phyloP scores from a whole-genome alignment of 192 early-diverging fungal species.

The Coemansia sp. region DNA sequence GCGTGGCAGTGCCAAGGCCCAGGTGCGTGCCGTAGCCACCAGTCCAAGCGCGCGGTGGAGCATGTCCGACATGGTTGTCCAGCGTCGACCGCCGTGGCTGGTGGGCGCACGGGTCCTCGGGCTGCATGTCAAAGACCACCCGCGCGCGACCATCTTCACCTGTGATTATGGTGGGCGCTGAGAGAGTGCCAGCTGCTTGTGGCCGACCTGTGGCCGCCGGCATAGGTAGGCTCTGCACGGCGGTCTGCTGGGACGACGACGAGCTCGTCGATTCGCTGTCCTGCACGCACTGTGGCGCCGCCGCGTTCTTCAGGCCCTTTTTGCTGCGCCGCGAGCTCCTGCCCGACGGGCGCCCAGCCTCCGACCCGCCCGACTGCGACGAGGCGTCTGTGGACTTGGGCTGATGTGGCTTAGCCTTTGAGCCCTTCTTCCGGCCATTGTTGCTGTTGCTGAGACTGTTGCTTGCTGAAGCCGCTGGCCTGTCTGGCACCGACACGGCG shows the following conservation, averaged over 20 bases:
- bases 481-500: too few relatives aligned
- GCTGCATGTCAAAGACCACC: constrained; percentile 27
- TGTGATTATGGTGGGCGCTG: constrained; percentile 28
- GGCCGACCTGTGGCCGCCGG: not conserved
- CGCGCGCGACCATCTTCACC: constrained; percentile 46
- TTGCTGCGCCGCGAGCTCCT: too few relatives aligned
- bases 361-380: too few relatives aligned
- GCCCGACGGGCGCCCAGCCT: too few relatives aligned
- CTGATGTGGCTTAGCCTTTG: constrained; percentile 1
- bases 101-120: constrained; percentile 6
- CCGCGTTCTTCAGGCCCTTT: too few relatives aligned
- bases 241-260: constrained; percentile 4
- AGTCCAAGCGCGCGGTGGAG: constrained; percentile 4
- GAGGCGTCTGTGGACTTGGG: not conserved
- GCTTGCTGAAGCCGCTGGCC: too few relatives aligned
- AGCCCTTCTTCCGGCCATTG: too few relatives aligned
- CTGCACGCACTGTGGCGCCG: too few relatives aligned
- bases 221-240: constrained; percentile 1
- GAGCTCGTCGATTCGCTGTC: not conserved
- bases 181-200: constrained; percentile 8
- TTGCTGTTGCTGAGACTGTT: too few relatives aligned
- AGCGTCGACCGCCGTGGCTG: constrained; percentile 15
- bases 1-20: constrained; percentile 16
- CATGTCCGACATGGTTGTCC: constrained; percentile 8
- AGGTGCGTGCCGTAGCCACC: constrained; percentile 6